Conservation (phyloP, 257 asterid species). For the Paraleonurus japonicus region DNA sequence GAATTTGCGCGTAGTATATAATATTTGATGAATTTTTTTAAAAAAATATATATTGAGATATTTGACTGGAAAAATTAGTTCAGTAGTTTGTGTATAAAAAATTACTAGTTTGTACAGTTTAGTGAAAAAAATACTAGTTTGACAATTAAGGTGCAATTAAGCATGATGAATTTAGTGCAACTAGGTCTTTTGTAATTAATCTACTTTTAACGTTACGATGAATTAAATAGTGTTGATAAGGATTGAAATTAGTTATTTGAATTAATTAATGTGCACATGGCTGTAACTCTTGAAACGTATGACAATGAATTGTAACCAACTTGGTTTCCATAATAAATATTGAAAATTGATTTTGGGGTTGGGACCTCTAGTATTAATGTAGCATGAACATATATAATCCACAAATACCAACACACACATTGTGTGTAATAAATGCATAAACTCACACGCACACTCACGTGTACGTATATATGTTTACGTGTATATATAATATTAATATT, state of each 20-base stretch:
- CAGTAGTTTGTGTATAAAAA: too few relatives aligned
- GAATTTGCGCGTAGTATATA: too few relatives aligned
- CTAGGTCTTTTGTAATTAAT: too few relatives aligned
- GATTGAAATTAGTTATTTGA: neutral
- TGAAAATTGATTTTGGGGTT: constrained; percentile 10
- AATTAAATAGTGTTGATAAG: too few relatives aligned
- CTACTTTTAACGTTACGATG: neutral
- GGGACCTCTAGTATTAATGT: constrained; percentile 12
- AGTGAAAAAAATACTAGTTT: too few relatives aligned
- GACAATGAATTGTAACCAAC: constrained; percentile 31
- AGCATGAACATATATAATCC: neutral
- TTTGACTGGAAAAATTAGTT: too few relatives aligned
- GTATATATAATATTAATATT: too few relatives aligned
- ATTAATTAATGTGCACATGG: neutral
- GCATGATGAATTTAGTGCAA: too few relatives aligned
- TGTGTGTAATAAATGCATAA: neutral
- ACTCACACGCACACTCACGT: constrained; percentile 15
- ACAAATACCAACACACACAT: neutral
- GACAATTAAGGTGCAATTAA: too few relatives aligned
- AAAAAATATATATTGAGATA: too few relatives aligned
- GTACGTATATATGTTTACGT: constrained; percentile 9
- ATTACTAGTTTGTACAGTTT: too few relatives aligned
- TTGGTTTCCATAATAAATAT: constrained; percentile 6
- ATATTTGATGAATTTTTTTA: too few relatives aligned
- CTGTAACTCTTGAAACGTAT: constrained; percentile 9